phyloP scores from a whole-genome alignment of 1,139 yeast species.

The Debaryomyces psychrophilus region DNA sequence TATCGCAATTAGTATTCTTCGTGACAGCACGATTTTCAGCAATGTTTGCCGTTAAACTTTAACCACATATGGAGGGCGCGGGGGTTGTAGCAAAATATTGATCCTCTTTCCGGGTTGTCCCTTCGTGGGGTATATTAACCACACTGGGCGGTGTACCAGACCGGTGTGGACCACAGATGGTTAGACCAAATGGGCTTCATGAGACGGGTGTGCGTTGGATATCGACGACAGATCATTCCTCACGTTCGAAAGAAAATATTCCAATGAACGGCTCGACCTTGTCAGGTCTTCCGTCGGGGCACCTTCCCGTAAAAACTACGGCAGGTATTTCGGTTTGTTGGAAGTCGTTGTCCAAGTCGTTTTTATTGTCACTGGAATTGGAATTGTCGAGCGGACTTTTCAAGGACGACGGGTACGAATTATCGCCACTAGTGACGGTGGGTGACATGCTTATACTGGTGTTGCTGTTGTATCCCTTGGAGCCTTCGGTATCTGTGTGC shows the following conservation, averaged over 20 bases:
- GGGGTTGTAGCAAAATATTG: too few species aligned
- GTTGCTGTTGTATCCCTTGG: conserved; percentile 6
- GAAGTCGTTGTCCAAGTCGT: conserved; percentile 15
- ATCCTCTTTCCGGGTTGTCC: too few species aligned
- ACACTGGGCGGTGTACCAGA: too few species aligned
- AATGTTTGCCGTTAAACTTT: too few species aligned
- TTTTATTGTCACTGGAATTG: conserved; percentile 4
- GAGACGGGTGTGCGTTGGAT: background rate
- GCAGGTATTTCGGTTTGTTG: conserved; percentile 47
- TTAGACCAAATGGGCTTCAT: background rate
- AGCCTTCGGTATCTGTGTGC: conserved; percentile 3
- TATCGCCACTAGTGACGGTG: conserved; percentile 19
- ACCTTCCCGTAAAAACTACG: conserved; percentile 52
- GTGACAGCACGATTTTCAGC: too few species aligned
- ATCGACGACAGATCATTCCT: conserved; percentile 21
- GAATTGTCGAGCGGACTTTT: conserved; percentile 15
- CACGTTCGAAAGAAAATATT: conserved; percentile 55
- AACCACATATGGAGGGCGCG: too few species aligned
- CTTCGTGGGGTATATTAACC: too few species aligned
- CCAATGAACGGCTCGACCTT: conserved; percentile 59
- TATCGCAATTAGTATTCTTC: too few species aligned
- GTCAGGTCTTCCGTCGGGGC: conserved; percentile 60
- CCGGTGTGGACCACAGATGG: background rate
- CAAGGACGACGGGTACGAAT: conserved; percentile 18
- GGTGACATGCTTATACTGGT: conserved; percentile 17